Base-by-base conservation (phyloP, 257 asterid species). In the Solanum piurae region DNA sequence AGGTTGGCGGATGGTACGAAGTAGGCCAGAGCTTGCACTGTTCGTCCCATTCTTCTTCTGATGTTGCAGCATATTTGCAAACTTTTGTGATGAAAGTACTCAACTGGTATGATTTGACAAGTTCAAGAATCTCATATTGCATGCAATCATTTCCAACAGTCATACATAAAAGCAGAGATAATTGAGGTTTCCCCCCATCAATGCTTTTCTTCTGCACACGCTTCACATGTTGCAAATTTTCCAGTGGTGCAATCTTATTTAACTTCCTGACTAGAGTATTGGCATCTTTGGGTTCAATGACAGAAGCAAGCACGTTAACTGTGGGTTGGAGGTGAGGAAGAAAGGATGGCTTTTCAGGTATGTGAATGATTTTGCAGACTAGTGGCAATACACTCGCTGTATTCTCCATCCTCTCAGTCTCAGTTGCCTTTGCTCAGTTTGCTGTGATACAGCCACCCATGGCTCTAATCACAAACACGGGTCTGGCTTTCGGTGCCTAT, bases 11-110 rank as follows among this genome's bases (percentile, higher is more conserved):
- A 88, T 95, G 99, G 38, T 93, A 97, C 77, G 99, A 97, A 38
- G 99, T 95, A 77, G 99, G 99, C 99, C 99, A 97, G 83, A 95
- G 84, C 91, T 95, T 95, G 95, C 98, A 95, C 87, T 97, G 99
- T 87, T 94, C 99, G 86, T 92, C 95, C 99, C 99, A 96, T 91
- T 95, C 99, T 94, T 95, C 98, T 92, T 96, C 96, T 62, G 98
- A 93, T 40, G 88, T 88, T 60, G 99, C 98, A 69, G 98, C 99
- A 93, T 95, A 91, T 88, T 92, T 93, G 92, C 96, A 94, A 16
- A 96, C 99, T 94, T 96, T 94, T 90, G 94, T 90, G 42, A 91
- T 91, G 94, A 92, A 95, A 92, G 96, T 90, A 94, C 97, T 96
- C 99, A 96, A 95, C 94, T 92, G 97, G 94, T 93, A 94, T 89